A percentile compares a stretch with the other conserved stretches of the same genome.
Evolutionary conservation across 352 stramenopile genomes (phyloP).

Genomic region (Phytophthora pseudosyringae): DNA sequence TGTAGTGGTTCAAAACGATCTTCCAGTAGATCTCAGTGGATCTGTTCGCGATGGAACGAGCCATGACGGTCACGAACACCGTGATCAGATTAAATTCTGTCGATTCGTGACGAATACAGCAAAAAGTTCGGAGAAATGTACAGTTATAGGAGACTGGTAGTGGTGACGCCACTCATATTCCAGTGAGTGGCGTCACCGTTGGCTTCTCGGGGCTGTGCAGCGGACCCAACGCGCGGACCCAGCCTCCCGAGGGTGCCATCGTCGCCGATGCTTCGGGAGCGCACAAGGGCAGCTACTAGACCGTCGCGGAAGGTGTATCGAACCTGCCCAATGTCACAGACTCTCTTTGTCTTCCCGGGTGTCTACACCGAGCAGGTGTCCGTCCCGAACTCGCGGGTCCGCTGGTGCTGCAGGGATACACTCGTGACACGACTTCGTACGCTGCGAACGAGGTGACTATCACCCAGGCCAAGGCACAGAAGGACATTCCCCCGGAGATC

Average conservation of each 20-base stretch:
- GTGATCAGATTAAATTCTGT: no score
- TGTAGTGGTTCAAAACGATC: no score
- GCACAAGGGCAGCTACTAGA: slow-evolving; percentile 3
- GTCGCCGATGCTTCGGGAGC: slow-evolving; percentile 18
- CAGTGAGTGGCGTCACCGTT: background rate
- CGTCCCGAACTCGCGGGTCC: background rate
- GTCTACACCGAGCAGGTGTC: slow-evolving; percentile 14
- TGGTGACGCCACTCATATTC: no score
- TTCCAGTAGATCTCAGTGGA: no score
- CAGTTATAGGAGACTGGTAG: no score
- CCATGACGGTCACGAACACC: no score
- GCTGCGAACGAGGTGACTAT: slow-evolving; percentile 19
- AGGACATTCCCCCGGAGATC: background rate
- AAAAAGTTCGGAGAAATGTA: no score
- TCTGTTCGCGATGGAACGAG: no score
- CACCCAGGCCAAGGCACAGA: slow-evolving; percentile 15
- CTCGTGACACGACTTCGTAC: slow-evolving; percentile 19
- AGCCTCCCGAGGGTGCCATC: slow-evolving; percentile 4
- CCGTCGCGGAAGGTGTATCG: slow-evolving; percentile 6
- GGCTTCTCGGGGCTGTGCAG: background rate
- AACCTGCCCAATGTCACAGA: slow-evolving; percentile 6
- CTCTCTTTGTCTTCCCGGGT: slow-evolving; percentile 17
- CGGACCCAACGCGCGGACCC: slow-evolving; percentile 4
- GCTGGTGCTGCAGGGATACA: slow-evolving; percentile 16
- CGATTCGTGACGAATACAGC: no score